Evolutionary conservation across 192 early-diverging fungal species (phyloP).

Genomic region (Geosiphon pyriformis): DNA sequence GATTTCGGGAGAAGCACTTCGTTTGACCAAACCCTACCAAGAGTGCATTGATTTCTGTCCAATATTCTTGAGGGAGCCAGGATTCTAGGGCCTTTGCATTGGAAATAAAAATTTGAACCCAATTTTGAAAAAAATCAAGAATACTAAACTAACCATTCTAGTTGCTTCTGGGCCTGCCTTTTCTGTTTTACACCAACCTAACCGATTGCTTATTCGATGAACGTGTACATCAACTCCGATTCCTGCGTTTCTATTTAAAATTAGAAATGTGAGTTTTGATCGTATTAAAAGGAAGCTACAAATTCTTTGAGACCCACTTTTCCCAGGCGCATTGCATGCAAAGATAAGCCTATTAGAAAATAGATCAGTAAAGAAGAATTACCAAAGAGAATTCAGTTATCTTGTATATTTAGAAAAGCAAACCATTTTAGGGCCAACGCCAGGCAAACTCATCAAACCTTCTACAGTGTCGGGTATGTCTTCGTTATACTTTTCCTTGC

Average conservation of each 20-base stretch:
- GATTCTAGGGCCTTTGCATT: conserved; percentile 55
- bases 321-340: conserved; percentile 83
- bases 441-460: conserved; percentile 72
- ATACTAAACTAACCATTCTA: conserved; percentile 40
- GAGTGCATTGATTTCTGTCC: conserved; percentile 83
- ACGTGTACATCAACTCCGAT: conserved; percentile 98
- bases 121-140: neutral
- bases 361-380: neutral
- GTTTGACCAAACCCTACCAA: conserved; percentile 92
- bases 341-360: conserved; percentile 56
- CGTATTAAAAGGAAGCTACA: neutral
- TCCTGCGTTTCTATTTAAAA: conserved; percentile 54
- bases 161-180: conserved; percentile 78
- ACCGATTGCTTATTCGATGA: conserved; percentile 79
- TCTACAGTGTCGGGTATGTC: conserved; percentile 84
- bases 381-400: neutral
- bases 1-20: conserved; percentile 66
- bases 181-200: conserved; percentile 80
- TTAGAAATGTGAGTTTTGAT: neutral
- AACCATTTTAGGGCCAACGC: conserved; percentile 94
- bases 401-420: neutral
- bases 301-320: conserved; percentile 35
- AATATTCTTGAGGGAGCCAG: conserved; percentile 79
- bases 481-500: conserved; percentile 60
- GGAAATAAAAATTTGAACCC: neutral